Evolutionary conservation across 306 rosid species (phyloP), one percentile per base, ranked within the genome.

Genomic region (Trifolium pratense): DNA sequence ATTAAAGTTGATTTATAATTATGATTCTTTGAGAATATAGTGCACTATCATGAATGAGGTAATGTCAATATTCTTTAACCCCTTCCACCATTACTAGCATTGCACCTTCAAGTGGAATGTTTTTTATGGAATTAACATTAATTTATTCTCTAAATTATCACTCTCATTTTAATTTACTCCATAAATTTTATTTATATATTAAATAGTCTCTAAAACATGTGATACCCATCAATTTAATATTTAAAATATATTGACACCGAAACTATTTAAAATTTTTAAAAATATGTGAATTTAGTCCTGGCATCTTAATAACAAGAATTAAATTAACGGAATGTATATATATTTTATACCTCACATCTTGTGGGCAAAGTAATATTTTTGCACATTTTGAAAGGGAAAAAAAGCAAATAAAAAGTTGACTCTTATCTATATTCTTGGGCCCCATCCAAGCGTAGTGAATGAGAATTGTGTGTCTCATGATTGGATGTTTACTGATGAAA

Each of bases 401-500:
- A 14, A 14, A 45, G 5, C 0, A 43, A 43, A 13, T 43, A 13
- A 43, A 43, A 14, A 43, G 13, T 11, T 13, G 51, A 45, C 51
- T 45, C 17, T 45, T 13, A 13, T 14, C 14, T 40, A 3, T 40
- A 10, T 39, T 39, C 43, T 39, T 39, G 43, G 45, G 5, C 12
- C 45, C 14, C 14, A 40, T 40, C 45, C 45, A 10, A 40, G 45
- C 5, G 4, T 40, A 55, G 83, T 60, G 58, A 83, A 66, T 76
- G 76, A 57, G 75, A 82, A 86, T 29, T 29, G 74, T 32, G 1
- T 61, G 21, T n/a, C 13, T 42, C 53, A 25, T 46, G 73, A 66
- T 25, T 56, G 70, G 71, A 81, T 72, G 20, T 65, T 57, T 59
- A 63, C 10, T 75, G 64, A 13, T 77, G 81, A 80, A 71, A 73